These are phyloP conservation scores for Cyclaneusma minus DNA, from an alignment of 2,329 filamentous ascomycete genomes.

Conservation along the genomic window DNA sequence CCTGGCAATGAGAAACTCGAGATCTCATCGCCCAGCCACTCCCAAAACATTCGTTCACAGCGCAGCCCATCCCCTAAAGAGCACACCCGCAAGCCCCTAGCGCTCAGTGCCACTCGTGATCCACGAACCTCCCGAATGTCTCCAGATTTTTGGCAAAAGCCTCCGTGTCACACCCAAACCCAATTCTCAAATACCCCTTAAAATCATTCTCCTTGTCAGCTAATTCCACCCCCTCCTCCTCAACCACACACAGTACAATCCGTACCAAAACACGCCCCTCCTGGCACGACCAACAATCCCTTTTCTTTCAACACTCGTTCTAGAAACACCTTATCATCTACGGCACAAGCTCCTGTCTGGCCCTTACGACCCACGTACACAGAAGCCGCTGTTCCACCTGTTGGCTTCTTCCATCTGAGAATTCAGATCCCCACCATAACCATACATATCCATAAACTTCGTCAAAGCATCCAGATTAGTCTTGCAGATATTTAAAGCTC, in stretches of 20 bases:
- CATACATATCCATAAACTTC: slow-evolving; percentile 48
- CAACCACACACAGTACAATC: not conserved
- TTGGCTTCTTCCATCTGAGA: slow-evolving; percentile 58
- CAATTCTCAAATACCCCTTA: slow-evolving; percentile 60
- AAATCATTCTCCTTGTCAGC: too few species aligned
- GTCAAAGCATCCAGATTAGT: slow-evolving; percentile 53
- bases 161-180: slow-evolving; percentile 58
- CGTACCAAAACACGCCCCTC: slow-evolving; percentile 56
- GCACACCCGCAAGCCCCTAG: too few species aligned
- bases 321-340: slow-evolving; percentile 63
- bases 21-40: too few species aligned
- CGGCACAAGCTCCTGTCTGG: too few species aligned
- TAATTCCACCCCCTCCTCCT: slow-evolving; percentile 30
- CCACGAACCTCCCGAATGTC: slow-evolving; percentile 11
- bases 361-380: slow-evolving; percentile 49
- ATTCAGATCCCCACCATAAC: too few species aligned
- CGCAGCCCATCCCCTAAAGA: too few species aligned
- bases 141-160: slow-evolving; percentile 52
- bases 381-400: slow-evolving; percentile 68
- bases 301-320: slow-evolving; percentile 49
- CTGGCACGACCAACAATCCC: slow-evolving; percentile 62
- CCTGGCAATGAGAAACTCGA: too few species aligned
- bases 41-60: too few species aligned
- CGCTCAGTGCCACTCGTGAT: too few species aligned
- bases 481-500: slow-evolving; percentile 52